Conservation (phyloP, 2,329 filamentous ascomycete genomes). For the Metarhizium sp. region DNA sequence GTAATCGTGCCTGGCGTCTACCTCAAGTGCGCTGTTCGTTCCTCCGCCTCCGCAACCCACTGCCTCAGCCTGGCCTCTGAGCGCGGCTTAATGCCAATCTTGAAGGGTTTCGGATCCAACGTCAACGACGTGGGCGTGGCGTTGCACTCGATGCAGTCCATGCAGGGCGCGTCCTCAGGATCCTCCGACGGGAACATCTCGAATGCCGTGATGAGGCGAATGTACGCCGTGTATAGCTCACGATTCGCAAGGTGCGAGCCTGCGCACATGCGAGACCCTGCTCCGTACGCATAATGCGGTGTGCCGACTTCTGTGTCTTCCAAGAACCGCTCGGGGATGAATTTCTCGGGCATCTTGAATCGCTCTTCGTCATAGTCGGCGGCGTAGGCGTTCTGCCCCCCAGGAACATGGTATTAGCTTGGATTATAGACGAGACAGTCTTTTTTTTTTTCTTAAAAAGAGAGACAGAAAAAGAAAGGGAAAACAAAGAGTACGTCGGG, state of each 20-base stretch:
- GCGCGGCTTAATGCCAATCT: constrained; percentile 43
- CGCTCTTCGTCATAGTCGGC: constrained; percentile 63
- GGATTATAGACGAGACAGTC: background rate
- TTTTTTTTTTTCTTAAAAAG: too few species aligned
- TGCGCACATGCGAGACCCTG: constrained; percentile 54
- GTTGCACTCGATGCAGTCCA: constrained; percentile 50
- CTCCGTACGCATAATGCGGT: constrained; percentile 53
- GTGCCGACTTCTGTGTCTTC: constrained; percentile 44
- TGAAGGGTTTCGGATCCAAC: constrained; percentile 54
- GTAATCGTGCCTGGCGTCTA: background rate
- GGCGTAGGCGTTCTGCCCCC: constrained; percentile 56
- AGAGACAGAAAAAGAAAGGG: too few species aligned
- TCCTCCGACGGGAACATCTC: constrained; percentile 39
- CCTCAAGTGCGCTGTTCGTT: constrained; percentile 33
- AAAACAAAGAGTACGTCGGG: background rate
- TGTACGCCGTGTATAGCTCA: constrained; percentile 51
- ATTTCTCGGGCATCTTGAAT: constrained; percentile 53
- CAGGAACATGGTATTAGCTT: background rate
- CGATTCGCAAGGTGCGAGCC: constrained; percentile 55
- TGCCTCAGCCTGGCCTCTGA: constrained; percentile 32
- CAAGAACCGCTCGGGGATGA: constrained; percentile 64
- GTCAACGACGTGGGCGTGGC: constrained; percentile 47
- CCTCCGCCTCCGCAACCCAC: constrained; percentile 46
- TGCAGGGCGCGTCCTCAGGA: constrained; percentile 36
- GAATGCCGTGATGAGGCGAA: constrained; percentile 51